Base-by-base conservation (phyloP, 805 yeast genomes). In the Schizosaccharomyces lindneri region DNA sequence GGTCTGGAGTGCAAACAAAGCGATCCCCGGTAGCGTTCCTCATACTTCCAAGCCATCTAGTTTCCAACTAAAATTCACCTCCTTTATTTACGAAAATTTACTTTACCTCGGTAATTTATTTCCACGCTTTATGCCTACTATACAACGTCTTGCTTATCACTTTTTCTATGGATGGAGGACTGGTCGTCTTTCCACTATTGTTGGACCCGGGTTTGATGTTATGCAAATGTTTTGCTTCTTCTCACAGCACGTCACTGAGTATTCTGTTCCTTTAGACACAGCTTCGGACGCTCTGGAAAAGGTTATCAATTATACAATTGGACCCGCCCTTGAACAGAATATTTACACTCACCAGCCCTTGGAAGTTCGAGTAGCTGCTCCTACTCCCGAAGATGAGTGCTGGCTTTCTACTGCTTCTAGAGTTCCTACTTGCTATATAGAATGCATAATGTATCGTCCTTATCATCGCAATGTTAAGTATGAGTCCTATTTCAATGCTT, bases 391-490 rank as follows among this genome's bases (percentile, higher is more conserved):
- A 7, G 59, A 63, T 15, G 57, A 63, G 21, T 41, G 62, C 63
- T 62, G 64, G 15, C 48, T 27, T 57, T 46, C 19, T 61, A 63
- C 63, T 48, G 64, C 63, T n/a, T 57, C 62, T 29, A 63, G 62
- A 5, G 36, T 29, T 17, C 48, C 63, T 43, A 43, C 62, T 43
- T 65, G 63, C 43, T 88, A 85, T 73, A 78, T 90, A 67, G 93
- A 90, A 70, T 96, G 96, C 6, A 90, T 97, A 1, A 85, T 90
- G 81, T 90, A 89, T 72, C 79, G 97, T 71, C 98, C 98, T n/a
- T 90, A 79, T 62, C 78, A 82, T 67, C 83, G 88, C 11, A 83
- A 85, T 55, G 81, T 87, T 43, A 81, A 79, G 59, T 61, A 66
- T 31, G 66, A 65, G 55, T 77, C 80, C 65, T 90, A 97, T 96